Evolutionary conservation across 148 eudicot genomes (phyloP).

Genomic region (Chenopodium berlandieri): DNA sequence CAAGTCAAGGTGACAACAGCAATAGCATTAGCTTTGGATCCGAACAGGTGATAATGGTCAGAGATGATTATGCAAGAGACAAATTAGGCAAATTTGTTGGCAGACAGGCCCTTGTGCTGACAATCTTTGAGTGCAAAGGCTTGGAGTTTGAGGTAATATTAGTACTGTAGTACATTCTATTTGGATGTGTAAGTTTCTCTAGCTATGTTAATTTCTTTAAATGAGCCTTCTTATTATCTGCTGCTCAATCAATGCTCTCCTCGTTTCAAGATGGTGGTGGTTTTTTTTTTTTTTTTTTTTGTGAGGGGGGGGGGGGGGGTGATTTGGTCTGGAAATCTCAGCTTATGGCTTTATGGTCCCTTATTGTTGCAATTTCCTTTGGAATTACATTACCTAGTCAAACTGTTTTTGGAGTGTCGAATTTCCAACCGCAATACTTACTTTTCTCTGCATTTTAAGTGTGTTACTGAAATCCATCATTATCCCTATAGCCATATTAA

Average conservation of each 20-base stretch:
- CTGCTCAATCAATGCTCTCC: background rate
- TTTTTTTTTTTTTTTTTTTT: too few relatives aligned
- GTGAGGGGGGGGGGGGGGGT: background rate
- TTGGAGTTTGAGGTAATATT: constrained; percentile 59
- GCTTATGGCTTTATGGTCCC: background rate
- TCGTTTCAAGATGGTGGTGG: too few relatives aligned
- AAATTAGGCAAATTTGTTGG: constrained; percentile 39
- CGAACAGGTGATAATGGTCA: constrained; percentile 63
- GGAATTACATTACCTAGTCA: background rate
- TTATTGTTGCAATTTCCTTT: background rate
- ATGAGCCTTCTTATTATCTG: background rate
- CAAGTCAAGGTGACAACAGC: constrained; percentile 23
- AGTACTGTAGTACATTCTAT: background rate
- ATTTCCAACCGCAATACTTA: background rate
- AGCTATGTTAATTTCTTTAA: constrained; percentile 20
- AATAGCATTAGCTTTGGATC: constrained; percentile 50
- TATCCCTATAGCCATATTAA: background rate
- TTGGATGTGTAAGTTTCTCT: background rate
- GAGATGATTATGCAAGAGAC: constrained; percentile 46
- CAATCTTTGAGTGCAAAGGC: constrained; percentile 74
- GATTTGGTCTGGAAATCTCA: background rate
- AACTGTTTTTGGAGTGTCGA: too few relatives aligned
- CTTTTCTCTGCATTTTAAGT: background rate
- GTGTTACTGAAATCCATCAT: background rate
- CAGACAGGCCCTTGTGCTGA: constrained; percentile 55